These are phyloP conservation scores for Sporothrix dimorphospora DNA, from an alignment of 2,329 filamentous ascomycete genomes.

Conservation along the genomic window DNA sequence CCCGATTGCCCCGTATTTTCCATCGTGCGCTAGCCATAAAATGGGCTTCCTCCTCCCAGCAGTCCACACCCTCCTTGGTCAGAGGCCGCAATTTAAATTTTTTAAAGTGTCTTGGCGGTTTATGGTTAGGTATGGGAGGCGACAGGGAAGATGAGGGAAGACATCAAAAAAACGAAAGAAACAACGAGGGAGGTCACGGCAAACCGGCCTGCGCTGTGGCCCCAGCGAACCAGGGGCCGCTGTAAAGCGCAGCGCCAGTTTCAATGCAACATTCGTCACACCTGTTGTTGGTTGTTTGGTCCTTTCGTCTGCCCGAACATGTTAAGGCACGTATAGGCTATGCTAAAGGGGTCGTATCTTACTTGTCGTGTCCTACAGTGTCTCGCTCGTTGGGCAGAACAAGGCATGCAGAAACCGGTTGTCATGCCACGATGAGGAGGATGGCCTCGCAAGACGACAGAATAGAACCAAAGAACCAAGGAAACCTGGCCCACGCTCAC, in stretches of 20 bases:
- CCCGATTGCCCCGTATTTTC: background rate
- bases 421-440: slow-evolving; percentile 5
- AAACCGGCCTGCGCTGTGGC: background rate
- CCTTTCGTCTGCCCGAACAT: background rate
- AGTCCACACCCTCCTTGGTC: background rate
- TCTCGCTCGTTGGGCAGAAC: background rate
- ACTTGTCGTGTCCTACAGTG: background rate
- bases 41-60: background rate
- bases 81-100: slow-evolving; percentile 14
- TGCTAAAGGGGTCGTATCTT: too few species aligned
- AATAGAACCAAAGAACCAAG: background rate
- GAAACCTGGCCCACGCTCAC: slow-evolving; percentile 1
- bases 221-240: slow-evolving; percentile 1
- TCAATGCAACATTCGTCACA: background rate
- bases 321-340: background rate
- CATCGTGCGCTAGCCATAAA: background rate
- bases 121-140: background rate
- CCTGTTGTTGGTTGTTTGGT: background rate
- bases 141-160: background rate
- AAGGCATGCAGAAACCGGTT: slow-evolving; percentile 18
- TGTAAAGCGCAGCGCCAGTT: background rate
- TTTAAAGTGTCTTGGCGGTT: slow-evolving; percentile 17
- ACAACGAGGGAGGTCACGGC: background rate
- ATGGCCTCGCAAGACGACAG: background rate
- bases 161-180: background rate